A percentile compares a stretch with the other conserved stretches of the same genome.
These are phyloP conservation scores for Globisporangium nunn DNA, from an alignment of 352 stramenopile species.

Conservation along the genomic window DNA sequence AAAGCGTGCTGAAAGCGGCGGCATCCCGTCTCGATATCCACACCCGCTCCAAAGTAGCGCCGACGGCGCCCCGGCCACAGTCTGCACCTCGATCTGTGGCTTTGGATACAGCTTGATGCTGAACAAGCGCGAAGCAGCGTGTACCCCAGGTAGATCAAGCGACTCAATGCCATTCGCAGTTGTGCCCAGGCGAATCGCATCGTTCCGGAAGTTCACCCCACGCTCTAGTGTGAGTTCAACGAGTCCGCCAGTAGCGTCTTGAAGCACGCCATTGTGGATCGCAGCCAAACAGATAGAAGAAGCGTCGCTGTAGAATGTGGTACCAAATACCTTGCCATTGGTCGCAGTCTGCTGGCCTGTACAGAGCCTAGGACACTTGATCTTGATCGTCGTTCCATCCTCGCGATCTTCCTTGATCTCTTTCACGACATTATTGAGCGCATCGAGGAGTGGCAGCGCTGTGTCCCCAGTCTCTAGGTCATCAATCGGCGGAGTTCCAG, in stretches of 20 bases:
- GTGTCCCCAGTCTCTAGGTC: constrained; percentile 64
- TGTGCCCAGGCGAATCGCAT: constrained; percentile 20
- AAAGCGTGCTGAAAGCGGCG: constrained; percentile 77
- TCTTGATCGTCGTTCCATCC: constrained; percentile 83
- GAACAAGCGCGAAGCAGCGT: constrained; percentile 48
- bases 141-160: constrained; percentile 23
- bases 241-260: constrained; percentile 31
- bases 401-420: constrained; percentile 80
- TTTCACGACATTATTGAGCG: constrained; percentile 11
- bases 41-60: constrained; percentile 80
- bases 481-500: constrained; percentile 85
- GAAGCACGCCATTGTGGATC: constrained; percentile 83
- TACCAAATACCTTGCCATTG: constrained; percentile 42
- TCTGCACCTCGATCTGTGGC: constrained; percentile 81
- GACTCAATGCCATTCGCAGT: constrained; percentile 58
- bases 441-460: constrained; percentile 27
- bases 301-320: constrained; percentile 80
- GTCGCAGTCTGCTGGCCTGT: neutral
- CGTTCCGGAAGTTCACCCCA: constrained; percentile 27
- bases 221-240: constrained; percentile 70
- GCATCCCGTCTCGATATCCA: constrained; percentile 82
- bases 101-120: constrained; percentile 36
- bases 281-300: constrained; percentile 89
- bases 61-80: constrained; percentile 82
- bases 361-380: constrained; percentile 73